A percentile compares a stretch with the other conserved stretches of the same genome.
Evolutionary conservation across 1,284 basidiomycete genomes (phyloP).

Genomic region (Cutaneotrichosporon cyanovorans): DNA sequence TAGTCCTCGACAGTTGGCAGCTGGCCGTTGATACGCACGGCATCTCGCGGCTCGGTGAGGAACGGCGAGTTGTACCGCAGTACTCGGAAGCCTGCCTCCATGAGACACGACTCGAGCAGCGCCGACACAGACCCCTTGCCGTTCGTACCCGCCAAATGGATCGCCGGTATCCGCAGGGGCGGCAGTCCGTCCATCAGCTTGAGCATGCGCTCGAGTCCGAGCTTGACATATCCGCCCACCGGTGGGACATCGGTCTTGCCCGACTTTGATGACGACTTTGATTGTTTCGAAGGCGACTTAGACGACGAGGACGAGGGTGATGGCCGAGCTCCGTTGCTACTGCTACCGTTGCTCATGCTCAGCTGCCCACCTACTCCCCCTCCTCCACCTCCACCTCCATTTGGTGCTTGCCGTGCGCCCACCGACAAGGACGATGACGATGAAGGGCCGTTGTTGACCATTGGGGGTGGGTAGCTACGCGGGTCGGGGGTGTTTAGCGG

Average conservation of each 20-base stretch:
- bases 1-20: constrained; percentile 56
- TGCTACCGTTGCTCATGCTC: too few relatives aligned
- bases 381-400: too few relatives aligned
- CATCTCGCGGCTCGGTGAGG: constrained; percentile 70
- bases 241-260: neutral
- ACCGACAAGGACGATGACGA: too few relatives aligned
- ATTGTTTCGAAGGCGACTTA: too few relatives aligned
- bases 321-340: too few relatives aligned
- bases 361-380: too few relatives aligned
- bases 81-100: constrained; percentile 54
- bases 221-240: constrained; percentile 53
- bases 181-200: constrained; percentile 57
- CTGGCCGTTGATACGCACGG: constrained; percentile 60
- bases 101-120: constrained; percentile 69
- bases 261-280: too few relatives aligned
- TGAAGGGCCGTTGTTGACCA: too few relatives aligned
- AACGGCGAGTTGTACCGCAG: constrained; percentile 93
- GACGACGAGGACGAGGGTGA: too few relatives aligned
- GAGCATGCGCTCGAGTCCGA: constrained; percentile 65
- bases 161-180: constrained; percentile 66
- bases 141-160: constrained; percentile 93
- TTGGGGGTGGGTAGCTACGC: too few relatives aligned
- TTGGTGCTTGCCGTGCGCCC: too few relatives aligned
- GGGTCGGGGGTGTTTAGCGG: too few relatives aligned
- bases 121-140: constrained; percentile 92